A percentile compares a stretch with the other conserved stretches of the same genome.
Evolutionary conservation across 768 basidiomycete genomes (phyloP).

Genomic region (Lepiota venenata): DNA sequence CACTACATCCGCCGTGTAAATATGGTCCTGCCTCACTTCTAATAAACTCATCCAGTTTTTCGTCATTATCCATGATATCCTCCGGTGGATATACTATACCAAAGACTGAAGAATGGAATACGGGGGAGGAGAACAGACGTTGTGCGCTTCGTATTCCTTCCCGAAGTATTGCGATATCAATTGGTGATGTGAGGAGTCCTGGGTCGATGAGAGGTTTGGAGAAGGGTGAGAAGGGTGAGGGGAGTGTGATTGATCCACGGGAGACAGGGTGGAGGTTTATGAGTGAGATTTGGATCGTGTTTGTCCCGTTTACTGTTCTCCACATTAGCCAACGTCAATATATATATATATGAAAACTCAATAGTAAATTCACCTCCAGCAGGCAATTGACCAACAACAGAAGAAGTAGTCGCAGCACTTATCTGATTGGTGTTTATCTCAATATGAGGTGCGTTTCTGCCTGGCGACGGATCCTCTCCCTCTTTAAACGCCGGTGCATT

Average conservation of each 20-base stretch:
- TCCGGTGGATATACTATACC: neutral
- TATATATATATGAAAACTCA: neutral
- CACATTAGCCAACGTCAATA: too few relatives aligned
- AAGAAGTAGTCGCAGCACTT: too few relatives aligned
- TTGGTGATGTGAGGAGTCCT: neutral
- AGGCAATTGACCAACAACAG: too few relatives aligned
- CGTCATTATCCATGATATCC: neutral
- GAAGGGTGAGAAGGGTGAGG: constrained; percentile 8
- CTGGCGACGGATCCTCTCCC: constrained; percentile 12
- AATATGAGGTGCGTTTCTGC: constrained; percentile 11
- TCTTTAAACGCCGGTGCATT: neutral
- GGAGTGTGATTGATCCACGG: constrained; percentile 14
- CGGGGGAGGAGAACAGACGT: neutral
- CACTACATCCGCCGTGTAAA: constrained; percentile 7
- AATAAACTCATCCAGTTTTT: neutral
- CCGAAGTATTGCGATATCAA: neutral
- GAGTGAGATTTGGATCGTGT: too few relatives aligned
- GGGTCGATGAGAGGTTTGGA: constrained; percentile 11
- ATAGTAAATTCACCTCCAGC: neutral
- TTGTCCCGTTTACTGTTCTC: too few relatives aligned
- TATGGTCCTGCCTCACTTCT: neutral
- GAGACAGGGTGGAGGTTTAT: too few relatives aligned
- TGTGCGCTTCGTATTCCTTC: neutral
- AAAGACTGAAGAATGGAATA: neutral
- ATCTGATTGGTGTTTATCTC: constrained; percentile 12